Conservation (phyloP, 2,329 filamentous ascomycete genomes). For the Monascus ruber region DNA sequence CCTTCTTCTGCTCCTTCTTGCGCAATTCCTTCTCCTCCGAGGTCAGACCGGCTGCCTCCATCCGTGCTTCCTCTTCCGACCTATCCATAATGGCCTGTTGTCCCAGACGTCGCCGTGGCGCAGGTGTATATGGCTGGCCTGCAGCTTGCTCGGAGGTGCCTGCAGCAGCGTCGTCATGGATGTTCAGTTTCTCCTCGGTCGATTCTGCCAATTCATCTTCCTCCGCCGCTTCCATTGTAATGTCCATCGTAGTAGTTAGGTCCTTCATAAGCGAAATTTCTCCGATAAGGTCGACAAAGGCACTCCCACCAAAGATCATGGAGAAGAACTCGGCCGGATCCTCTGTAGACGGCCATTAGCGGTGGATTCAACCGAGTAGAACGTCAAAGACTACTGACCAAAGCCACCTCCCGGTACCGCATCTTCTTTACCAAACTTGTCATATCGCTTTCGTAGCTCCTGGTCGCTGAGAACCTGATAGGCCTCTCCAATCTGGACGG, state of each 20-base stretch:
- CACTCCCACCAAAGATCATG: constrained; percentile 95
- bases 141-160: too few relatives aligned
- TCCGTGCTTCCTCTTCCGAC: constrained; percentile 63
- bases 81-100: constrained; percentile 82
- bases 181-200: constrained; percentile 36
- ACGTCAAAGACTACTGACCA: constrained; percentile 37
- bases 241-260: constrained; percentile 95
- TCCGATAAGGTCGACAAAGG: constrained; percentile 91
- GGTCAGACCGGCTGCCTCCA: constrained; percentile 53
- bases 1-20: constrained; percentile 83
- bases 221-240: constrained; percentile 72
- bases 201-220: constrained; percentile 44
- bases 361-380: not conserved
- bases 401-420: constrained; percentile 87
- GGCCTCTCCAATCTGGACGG: constrained; percentile 51
- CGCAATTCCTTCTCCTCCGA: constrained; percentile 65
- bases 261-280: constrained; percentile 99
- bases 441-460: constrained; percentile 81
- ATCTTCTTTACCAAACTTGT: constrained; percentile 93
- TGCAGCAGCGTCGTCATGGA: constrained; percentile 27
- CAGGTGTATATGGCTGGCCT: constrained; percentile 16
- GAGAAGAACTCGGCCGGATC: constrained; percentile 97
- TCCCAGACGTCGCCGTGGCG: constrained; percentile 50
- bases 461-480: constrained; percentile 74
- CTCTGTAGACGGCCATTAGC: constrained; percentile 35